Base-by-base conservation (phyloP, 2,329 filamentous ascomycete genomes). In the Pseudodiploospora longispora region DNA sequence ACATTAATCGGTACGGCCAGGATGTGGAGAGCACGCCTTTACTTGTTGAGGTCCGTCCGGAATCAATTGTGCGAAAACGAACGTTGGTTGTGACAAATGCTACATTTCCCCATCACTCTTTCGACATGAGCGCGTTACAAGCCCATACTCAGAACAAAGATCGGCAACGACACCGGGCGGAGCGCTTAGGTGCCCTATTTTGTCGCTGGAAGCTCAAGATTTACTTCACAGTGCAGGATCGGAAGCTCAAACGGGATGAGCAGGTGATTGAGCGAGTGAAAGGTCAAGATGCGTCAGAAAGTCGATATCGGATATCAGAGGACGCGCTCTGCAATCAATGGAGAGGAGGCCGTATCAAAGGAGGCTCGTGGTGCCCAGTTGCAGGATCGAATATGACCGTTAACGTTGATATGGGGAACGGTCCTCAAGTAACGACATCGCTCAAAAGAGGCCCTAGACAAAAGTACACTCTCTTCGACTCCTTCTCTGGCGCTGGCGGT, bases 401-500 rank as follows among this genome's bases (percentile, higher is more conserved):
- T 19, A 19, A 19, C 19, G 3, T 19, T 19, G 19, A 19, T 19
- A 19, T 19, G 19, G 19, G 19, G 19, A 19, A 19, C 19, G 19
- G 19, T 19, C 19, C 19, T 19, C 19, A 19, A 19, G 19, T 19
- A 19, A 19, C 19, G 19, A 19, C 19, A 19, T 19, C 19, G 19
- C 19, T 19, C 19, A 19, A 19, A 19, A 19, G 54, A 45, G 4
- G 19, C 1, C 46, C 44, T 0, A 60, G 60, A 0, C 73, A 77
- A 38, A 68, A 66, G 34, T 87, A 87, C 48, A 85, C 80, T 0
- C 77, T 83, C 27, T 83, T 78, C 1, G 87, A 93, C 55, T 72
- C 76, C 0, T 93, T 87, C 50, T 84, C 78, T 31, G 85, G 87
- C 1, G 83, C 76, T 2, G 86, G 87, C 0, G 87, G 87, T 4